These are phyloP conservation scores for Capsicum baccatum DNA, from an alignment of 257 asterid genomes.

Conservation along the genomic window DNA sequence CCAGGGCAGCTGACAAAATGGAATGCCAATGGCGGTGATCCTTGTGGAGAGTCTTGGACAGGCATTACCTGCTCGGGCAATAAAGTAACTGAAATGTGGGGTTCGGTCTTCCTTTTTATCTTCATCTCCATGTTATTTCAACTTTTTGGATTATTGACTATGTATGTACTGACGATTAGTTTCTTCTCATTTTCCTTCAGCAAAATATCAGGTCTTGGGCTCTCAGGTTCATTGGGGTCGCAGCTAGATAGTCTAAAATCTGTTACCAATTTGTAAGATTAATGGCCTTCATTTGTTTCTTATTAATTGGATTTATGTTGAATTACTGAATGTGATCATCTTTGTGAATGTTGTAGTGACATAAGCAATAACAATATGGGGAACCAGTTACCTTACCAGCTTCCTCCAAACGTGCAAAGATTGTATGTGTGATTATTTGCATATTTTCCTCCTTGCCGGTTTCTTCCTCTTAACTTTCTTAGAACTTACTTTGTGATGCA, in stretches of 20 bases:
- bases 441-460: slow-evolving; percentile 6
- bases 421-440: slow-evolving; percentile 61
- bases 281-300: slow-evolving; percentile 25
- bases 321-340: slow-evolving; percentile 22
- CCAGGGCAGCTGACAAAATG: slow-evolving; percentile 68
- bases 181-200: slow-evolving; percentile 43
- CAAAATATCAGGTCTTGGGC: slow-evolving; percentile 64
- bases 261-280: slow-evolving; percentile 72
- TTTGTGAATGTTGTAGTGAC: slow-evolving; percentile 66
- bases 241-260: slow-evolving; percentile 66
- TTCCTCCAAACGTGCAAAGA: slow-evolving; percentile 75
- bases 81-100: slow-evolving; percentile 73
- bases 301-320: slow-evolving; percentile 29
- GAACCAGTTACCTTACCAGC: slow-evolving; percentile 73
- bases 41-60: slow-evolving; percentile 76
- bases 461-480: slow-evolving; percentile 25
- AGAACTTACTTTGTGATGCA: slow-evolving; percentile 43
- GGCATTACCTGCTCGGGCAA: slow-evolving; percentile 77
- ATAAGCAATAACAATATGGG: slow-evolving; percentile 83
- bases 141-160: slow-evolving; percentile 46
- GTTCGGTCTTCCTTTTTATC: neutral
- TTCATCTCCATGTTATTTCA: slow-evolving; percentile 30
- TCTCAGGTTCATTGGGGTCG: slow-evolving; percentile 78
- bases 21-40: slow-evolving; percentile 80
- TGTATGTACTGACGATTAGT: neutral